Evolutionary conservation across 2,329 filamentous ascomycete species (phyloP), one percentile per base, ranked within the genome.

Genomic region (Zopfia rhizophila): DNA sequence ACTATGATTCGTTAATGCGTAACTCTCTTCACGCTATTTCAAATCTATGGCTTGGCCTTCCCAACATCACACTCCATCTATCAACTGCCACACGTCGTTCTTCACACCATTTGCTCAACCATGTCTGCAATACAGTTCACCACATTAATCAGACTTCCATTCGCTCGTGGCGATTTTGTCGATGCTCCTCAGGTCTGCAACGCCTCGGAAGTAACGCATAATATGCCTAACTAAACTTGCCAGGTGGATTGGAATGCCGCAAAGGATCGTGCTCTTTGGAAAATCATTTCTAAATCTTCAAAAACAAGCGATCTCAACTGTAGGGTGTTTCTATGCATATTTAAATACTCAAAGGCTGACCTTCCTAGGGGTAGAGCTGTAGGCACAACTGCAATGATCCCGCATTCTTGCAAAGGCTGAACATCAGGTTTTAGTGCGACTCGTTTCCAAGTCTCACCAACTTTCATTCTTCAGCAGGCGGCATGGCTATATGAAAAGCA

Each of bases 401-500:
- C 21, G 13, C 10, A 5, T 39, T 10, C 11, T 12, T 18, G 18
- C 32, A 38, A 18, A 44, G 11, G 7, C 35, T 45, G n/a, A 36
- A 16, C n/a, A n/a, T 18, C 7, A 19, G 7, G 31, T 12, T 3
- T 16, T 21, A 70, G 88, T 65, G 90, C 90, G 33, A 78, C 82
- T 39, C 80, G 84, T 32, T 96, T 97, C 72, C 83, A 92, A 53
- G 93, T 97, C 14, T 88, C 90, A 18, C 84, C 95, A 46, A 82
- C 91, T 28, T 97, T 97, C 65, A 81, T 99, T 22, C 83, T 97
- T 12, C 90, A 96, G 68, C 91, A 99, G 73, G 91, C 91, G 53
- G 91, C 91, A 70, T 96, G 91, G 83, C 83, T 97, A 5, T 96
- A 94, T 65, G 92, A 97, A 68, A 82, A 90, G 38, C 91, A 97